phyloP scores from a whole-genome alignment of 305 asterid species.

The Solanum hybrid region DNA sequence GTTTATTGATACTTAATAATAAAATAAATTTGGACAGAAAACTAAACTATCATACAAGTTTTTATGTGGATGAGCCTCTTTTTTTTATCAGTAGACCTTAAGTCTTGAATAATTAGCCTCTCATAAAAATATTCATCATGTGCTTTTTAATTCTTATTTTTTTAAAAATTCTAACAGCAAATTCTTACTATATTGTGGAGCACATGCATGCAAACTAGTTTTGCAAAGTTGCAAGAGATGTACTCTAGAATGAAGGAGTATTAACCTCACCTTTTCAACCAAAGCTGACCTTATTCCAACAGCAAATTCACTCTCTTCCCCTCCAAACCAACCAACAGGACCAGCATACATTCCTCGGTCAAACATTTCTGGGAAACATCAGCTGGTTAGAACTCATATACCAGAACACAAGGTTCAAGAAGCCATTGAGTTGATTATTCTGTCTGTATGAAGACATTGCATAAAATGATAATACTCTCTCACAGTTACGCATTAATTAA shows the following conservation, averaged over 20 bases:
- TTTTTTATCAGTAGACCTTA: background rate
- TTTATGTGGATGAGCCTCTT: background rate
- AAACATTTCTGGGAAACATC: constrained; percentile 55
- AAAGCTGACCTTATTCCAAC: constrained; percentile 97
- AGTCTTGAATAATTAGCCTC: background rate
- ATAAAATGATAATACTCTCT: background rate
- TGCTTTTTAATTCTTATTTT: background rate
- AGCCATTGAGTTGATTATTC: background rate
- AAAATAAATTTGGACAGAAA: background rate
- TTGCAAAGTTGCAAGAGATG: background rate
- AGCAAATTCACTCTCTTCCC: constrained; percentile 88
- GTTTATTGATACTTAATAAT: background rate
- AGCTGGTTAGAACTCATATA: background rate
- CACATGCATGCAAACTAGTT: background rate
- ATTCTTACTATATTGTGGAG: background rate
- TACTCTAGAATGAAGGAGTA: constrained; percentile 2
- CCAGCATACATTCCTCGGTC: constrained; percentile 99
- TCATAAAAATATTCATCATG: background rate
- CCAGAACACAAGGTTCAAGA: background rate
- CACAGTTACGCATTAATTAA: background rate
- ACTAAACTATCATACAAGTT: background rate
- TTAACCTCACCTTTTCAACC: constrained; percentile 63
- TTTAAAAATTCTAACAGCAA: background rate
- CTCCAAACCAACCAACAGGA: constrained; percentile 98
- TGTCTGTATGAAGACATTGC: background rate